phyloP scores from a whole-genome alignment of 2,329 filamentous ascomycete genomes.

The Fusarium liriodendri region DNA sequence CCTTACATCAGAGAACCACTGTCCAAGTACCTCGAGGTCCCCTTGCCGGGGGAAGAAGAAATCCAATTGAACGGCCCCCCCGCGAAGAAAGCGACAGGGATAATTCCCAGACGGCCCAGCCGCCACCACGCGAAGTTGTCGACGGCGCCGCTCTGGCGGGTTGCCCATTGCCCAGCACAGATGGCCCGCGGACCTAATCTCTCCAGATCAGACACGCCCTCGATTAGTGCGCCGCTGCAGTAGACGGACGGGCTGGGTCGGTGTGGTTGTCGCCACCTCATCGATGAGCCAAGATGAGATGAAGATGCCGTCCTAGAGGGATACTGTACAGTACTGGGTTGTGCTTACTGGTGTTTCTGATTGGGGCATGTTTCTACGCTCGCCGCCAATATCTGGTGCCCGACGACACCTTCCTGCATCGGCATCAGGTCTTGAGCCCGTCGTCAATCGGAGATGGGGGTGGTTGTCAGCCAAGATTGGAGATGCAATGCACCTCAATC shows the following conservation, averaged over 20 bases:
- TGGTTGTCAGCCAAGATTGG: conserved; percentile 7
- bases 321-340: background rate
- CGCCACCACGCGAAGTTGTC: conserved; percentile 41
- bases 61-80: conserved; percentile 27
- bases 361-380: background rate
- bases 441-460: conserved; percentile 24
- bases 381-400: conserved; percentile 5
- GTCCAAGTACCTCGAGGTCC: conserved; percentile 15
- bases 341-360: conserved; percentile 1
- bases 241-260: conserved; percentile 7
- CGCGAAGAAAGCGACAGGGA: conserved; percentile 29
- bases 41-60: background rate
- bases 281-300: conserved; percentile 30
- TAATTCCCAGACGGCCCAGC: conserved; percentile 27
- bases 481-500: conserved; percentile 16
- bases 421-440: conserved; percentile 17
- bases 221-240: conserved; percentile 41
- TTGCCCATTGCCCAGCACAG: conserved; percentile 31
- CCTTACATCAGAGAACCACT: conserved; percentile 16
- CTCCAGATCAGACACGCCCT: conserved; percentile 44
- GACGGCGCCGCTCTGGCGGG: conserved; percentile 41
- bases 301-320: conserved; percentile 16
- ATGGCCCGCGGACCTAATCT: conserved; percentile 44
- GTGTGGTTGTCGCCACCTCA: conserved; percentile 17
- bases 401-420: conserved; percentile 6